Evolutionary conservation across 768 basidiomycete species (phyloP).

Genomic region (Termitomyces sp.): DNA sequence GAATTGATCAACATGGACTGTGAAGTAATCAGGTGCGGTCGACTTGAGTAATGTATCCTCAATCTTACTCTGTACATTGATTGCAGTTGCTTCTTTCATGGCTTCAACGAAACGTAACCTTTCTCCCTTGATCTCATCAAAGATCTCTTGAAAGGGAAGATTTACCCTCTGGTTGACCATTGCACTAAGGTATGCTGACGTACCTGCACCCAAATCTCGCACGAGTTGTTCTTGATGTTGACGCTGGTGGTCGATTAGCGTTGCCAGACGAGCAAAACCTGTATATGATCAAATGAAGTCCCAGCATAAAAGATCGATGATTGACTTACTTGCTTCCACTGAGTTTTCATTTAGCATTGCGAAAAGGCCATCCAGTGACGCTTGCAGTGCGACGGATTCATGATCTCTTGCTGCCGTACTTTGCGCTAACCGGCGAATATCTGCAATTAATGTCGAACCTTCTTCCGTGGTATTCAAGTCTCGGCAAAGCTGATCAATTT

Average conservation of each 20-base stretch:
- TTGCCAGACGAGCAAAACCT: conserved; percentile 30
- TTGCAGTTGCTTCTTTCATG: conserved; percentile 90
- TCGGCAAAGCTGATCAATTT: conserved; percentile 55
- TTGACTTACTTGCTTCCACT: conserved; percentile 13
- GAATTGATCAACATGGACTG: conserved; percentile 85
- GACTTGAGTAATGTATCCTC: not conserved
- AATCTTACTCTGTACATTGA: conserved; percentile 71
- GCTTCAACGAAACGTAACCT: conserved; percentile 84
- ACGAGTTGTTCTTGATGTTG: conserved; percentile 71
- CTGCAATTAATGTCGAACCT: conserved; percentile 23
- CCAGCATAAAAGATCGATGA: not conserved
- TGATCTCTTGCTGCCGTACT: conserved; percentile 30
- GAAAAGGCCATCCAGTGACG: conserved; percentile 32
- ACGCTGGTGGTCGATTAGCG: conserved; percentile 63
- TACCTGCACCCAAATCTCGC: conserved; percentile 60
- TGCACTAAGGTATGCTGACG: not conserved
- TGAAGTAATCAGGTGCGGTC: not conserved
- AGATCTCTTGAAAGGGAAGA: conserved; percentile 48
- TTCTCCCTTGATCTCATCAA: conserved; percentile 82
- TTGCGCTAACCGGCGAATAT: conserved; percentile 30
- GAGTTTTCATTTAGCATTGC: conserved; percentile 21
- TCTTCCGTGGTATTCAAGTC: conserved; percentile 36
- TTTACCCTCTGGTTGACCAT: not conserved
- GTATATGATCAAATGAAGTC: not conserved
- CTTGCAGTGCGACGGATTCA: conserved; percentile 30